Conservation (phyloP, 2,329 filamentous ascomycete genomes). For the Boeremia exigua region DNA sequence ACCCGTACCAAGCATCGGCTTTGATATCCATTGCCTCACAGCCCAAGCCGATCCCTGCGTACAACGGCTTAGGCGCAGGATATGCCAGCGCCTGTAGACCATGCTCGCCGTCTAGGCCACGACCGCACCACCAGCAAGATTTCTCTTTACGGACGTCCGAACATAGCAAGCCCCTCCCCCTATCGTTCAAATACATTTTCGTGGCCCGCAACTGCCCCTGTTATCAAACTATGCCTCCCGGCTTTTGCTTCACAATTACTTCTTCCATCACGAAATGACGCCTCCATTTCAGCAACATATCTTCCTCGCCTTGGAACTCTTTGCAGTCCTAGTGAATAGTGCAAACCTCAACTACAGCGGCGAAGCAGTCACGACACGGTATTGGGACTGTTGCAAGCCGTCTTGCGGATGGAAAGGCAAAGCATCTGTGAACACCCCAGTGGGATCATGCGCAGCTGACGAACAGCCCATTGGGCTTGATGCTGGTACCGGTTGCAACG, state of each 20-base stretch:
- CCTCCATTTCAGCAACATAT: constrained; percentile 30
- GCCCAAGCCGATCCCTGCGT: constrained; percentile 44
- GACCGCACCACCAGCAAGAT: constrained; percentile 32
- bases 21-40: constrained; percentile 36
- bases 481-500: constrained; percentile 60
- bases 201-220: constrained; percentile 36
- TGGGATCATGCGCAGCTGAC: constrained; percentile 61
- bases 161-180: constrained; percentile 33
- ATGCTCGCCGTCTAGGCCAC: constrained; percentile 9
- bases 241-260: constrained; percentile 37
- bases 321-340: constrained; percentile 33
- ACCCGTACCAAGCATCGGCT: constrained; percentile 1
- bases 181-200: constrained; percentile 43
- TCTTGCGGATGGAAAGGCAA: constrained; percentile 68
- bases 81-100: constrained; percentile 17
- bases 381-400: constrained; percentile 72
- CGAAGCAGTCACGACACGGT: constrained; percentile 44
- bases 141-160: constrained; percentile 45
- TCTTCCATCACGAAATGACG: constrained; percentile 44
- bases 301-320: constrained; percentile 8
- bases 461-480: constrained; percentile 60
- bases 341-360: constrained; percentile 38
- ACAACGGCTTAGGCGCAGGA: constrained; percentile 35
- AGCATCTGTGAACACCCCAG: constrained; percentile 58
- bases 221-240: constrained; percentile 42